Percentiles rank a stretch among this genome's conserved stretches.
Evolutionary conservation across 306 rosid species (phyloP).

Genomic region (Castanea sativa): DNA sequence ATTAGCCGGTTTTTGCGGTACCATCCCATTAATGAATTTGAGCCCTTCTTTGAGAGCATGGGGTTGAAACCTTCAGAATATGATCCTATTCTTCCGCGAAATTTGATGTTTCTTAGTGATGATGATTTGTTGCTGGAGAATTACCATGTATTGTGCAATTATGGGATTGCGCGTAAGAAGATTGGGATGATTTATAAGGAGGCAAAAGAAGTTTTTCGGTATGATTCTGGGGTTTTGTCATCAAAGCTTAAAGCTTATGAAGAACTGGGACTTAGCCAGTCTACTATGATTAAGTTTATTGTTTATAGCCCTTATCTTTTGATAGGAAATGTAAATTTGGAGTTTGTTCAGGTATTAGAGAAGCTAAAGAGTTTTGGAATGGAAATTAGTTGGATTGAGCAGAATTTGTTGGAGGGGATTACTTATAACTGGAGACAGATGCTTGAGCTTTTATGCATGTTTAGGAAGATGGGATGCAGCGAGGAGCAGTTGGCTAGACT

Average conservation of each 20-base stretch:
- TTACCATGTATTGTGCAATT: conserved; percentile 47
- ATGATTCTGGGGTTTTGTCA: conserved; percentile 44
- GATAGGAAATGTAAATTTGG: conserved; percentile 49
- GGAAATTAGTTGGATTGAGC: conserved; percentile 47
- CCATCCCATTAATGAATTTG: conserved; percentile 84
- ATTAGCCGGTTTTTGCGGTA: conserved; percentile 52
- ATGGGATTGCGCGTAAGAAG: conserved; percentile 53
- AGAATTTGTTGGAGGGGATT: conserved; percentile 30
- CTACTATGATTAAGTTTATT: conserved; percentile 31
- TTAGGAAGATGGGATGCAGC: conserved; percentile 37
- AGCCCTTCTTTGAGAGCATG: conserved; percentile 79
- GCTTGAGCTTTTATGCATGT: conserved; percentile 43
- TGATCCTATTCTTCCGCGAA: conserved; percentile 48
- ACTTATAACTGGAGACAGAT: conserved; percentile 60
- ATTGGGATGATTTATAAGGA: conserved; percentile 59
- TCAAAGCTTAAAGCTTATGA: conserved; percentile 58
- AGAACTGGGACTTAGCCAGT: conserved; percentile 38
- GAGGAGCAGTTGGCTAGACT: conserved; percentile 40
- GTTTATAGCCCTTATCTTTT: conserved; percentile 56
- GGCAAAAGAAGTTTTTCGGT: conserved; percentile 41
- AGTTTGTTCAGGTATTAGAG: conserved; percentile 49
- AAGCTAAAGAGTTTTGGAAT: conserved; percentile 44
- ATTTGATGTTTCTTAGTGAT: conserved; percentile 58
- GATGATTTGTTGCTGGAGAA: conserved; percentile 57
- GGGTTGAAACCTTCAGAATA: conserved; percentile 76